These are phyloP conservation scores for Aspergillus pseudotamarii DNA, from an alignment of 2,329 filamentous ascomycete genomes.

Conservation along the genomic window DNA sequence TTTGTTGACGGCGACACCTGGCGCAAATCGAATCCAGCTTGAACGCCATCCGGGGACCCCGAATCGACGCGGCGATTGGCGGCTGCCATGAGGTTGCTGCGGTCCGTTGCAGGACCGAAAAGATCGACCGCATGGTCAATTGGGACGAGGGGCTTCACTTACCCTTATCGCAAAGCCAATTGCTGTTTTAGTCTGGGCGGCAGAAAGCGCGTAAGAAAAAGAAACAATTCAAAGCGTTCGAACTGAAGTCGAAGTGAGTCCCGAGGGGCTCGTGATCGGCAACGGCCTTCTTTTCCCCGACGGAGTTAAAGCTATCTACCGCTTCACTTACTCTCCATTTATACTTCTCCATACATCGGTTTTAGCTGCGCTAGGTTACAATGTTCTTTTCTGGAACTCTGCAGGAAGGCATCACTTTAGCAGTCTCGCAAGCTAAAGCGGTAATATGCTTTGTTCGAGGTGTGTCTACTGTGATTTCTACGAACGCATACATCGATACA, in stretches of 20 bases:
- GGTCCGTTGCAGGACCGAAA: constrained; percentile 30
- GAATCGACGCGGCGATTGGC: constrained; percentile 23
- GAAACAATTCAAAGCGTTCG: background rate
- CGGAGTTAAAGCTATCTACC: background rate
- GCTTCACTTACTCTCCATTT: background rate
- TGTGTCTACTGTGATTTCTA: constrained; percentile 39
- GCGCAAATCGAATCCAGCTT: constrained; percentile 37
- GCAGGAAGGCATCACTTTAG: constrained; percentile 76
- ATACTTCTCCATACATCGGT: background rate
- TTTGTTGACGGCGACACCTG: constrained; percentile 41
- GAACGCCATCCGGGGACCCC: constrained; percentile 20
- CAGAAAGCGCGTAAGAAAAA: background rate
- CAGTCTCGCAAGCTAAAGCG: constrained; percentile 73
- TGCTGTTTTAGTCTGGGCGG: background rate
- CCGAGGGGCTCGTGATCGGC: constrained; percentile 27
- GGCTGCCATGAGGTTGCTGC: constrained; percentile 25
- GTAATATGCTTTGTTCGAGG: constrained; percentile 85
- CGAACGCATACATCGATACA: background rate
- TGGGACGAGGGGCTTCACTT: background rate
- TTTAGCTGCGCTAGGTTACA: background rate
- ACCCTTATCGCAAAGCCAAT: background rate
- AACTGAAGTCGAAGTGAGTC: constrained; percentile 11
- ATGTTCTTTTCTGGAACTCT: constrained; percentile 85
- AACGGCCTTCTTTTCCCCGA: constrained; percentile 22
- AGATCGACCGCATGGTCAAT: constrained; percentile 31